phyloP scores from a whole-genome alignment of 2,329 filamentous ascomycete species.

The Grosmannia penicillata region DNA sequence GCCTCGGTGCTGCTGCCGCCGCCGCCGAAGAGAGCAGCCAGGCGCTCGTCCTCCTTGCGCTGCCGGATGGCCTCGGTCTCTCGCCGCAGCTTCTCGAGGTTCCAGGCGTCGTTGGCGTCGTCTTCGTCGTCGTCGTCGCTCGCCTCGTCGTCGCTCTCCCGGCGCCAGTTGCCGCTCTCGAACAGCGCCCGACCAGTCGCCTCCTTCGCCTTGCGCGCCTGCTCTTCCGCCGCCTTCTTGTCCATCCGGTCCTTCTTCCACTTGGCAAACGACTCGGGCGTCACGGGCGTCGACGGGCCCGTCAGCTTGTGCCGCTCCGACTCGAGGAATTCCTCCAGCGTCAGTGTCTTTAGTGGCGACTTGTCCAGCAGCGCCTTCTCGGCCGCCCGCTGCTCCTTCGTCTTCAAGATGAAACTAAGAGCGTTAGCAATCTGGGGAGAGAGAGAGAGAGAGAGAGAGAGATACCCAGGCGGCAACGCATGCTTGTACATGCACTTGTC shows the following conservation, averaged over 20 bases:
- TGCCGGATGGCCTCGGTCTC: constrained; percentile 70
- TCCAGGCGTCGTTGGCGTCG: constrained; percentile 46
- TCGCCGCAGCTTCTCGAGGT: constrained; percentile 64
- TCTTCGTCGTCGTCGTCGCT: constrained; percentile 47
- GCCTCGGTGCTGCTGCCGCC: not conserved
- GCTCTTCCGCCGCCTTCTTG: constrained; percentile 91
- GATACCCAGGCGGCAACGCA: constrained; percentile 78
- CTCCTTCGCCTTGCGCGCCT: constrained; percentile 83
- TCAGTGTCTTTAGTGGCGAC: constrained; percentile 84
- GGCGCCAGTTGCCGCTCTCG: constrained; percentile 86
- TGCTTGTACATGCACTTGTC: constrained; percentile 99
- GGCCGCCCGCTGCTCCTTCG: constrained; percentile 86
- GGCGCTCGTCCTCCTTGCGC: constrained; percentile 63
- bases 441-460: not conserved
- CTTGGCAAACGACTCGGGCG: constrained; percentile 78
- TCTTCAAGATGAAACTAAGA: constrained; percentile 82
- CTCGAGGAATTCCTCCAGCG: constrained; percentile 93
- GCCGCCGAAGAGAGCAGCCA: constrained; percentile 18
- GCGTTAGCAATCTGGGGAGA: not conserved
- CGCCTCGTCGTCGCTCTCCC: constrained; percentile 45
- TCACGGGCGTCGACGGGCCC: constrained; percentile 84
- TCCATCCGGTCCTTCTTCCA: constrained; percentile 92
- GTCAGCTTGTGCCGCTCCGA: constrained; percentile 91
- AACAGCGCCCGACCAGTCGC: constrained; percentile 91
- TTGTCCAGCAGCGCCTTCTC: constrained; percentile 96